Conservation (phyloP, 768 basidiomycete genomes). For the Rhodotorula kratochvilovae region DNA sequence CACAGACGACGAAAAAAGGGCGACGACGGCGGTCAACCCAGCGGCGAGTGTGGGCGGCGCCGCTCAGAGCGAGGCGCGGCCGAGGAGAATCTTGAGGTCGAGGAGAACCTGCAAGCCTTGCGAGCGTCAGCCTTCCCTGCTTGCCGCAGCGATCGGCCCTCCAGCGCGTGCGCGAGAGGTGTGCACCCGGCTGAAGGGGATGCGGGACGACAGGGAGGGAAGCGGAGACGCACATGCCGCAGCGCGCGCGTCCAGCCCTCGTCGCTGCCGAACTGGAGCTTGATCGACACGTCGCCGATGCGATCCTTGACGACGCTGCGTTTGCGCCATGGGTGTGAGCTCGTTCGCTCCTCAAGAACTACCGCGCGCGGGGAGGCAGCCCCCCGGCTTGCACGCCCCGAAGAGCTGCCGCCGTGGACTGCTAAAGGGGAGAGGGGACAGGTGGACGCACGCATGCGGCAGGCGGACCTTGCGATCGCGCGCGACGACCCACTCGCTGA, state of each 20-base stretch:
- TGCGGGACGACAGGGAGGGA: not conserved
- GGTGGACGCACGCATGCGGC: constrained; percentile 70
- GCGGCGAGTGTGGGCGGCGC: not conserved
- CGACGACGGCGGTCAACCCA: not conserved
- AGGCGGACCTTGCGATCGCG: constrained; percentile 67
- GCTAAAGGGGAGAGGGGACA: not conserved
- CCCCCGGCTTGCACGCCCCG: too few species aligned
- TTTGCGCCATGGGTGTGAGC: not conserved
- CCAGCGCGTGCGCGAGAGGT: not conserved
- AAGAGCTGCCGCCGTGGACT: too few species aligned
- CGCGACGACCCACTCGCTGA: constrained; percentile 76
- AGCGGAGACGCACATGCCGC: constrained; percentile 60
- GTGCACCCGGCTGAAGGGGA: too few species aligned
- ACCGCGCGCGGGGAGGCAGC: too few species aligned
- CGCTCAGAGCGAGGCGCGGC: constrained; percentile 20
- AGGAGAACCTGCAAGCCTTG: constrained; percentile 47
- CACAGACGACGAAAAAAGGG: too few species aligned
- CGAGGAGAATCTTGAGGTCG: constrained; percentile 75
- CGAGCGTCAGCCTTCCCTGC: not conserved
- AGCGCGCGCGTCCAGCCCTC: constrained; percentile 93
- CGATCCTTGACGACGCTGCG: constrained; percentile 82
- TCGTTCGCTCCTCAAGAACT: too few species aligned
- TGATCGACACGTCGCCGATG: constrained; percentile 91
- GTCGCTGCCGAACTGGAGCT: constrained; percentile 89
- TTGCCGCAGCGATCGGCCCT: constrained; percentile 15